Conservation (phyloP, 139 green algal genomes). For the Micractinium sp. region DNA sequence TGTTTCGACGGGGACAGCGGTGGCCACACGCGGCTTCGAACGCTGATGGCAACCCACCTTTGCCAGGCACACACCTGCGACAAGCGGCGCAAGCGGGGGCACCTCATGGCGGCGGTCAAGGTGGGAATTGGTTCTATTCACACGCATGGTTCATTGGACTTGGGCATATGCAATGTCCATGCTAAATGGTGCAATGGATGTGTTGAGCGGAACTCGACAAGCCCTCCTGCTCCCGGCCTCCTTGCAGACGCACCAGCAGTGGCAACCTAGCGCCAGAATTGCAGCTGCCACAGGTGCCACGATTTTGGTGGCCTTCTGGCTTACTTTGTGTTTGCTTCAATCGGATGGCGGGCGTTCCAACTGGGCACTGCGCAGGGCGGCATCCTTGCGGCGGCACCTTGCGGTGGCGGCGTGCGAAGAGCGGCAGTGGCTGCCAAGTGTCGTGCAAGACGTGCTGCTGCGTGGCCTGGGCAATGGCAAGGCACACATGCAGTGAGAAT, state of each 20-base stretch:
- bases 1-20: not conserved
- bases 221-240: too few species aligned
- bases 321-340: not conserved
- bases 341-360: not conserved
- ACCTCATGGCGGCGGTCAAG: not conserved
- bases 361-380: not conserved
- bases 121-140: not conserved
- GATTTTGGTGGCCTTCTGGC: not conserved
- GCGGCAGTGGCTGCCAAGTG: not conserved
- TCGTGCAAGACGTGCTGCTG: not conserved
- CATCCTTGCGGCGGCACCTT: not conserved
- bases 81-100: conserved; percentile 8
- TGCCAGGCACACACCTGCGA: conserved; percentile 21
- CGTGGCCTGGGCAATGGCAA: not conserved
- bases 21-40: not conserved
- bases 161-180: too few species aligned
- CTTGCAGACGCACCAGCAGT: not conserved
- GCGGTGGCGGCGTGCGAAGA: not conserved
- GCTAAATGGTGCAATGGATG: too few species aligned
- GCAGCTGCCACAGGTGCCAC: not conserved
- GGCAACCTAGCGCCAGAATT: not conserved
- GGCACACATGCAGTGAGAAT: not conserved
- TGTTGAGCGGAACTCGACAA: too few species aligned
- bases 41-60: not conserved
- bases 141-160: too few species aligned